A percentile compares a stretch with the other conserved stretches of the same genome.
Evolutionary conservation across 75 land plant species (phyloP).

Genomic region (Cupressus sempervirens): DNA sequence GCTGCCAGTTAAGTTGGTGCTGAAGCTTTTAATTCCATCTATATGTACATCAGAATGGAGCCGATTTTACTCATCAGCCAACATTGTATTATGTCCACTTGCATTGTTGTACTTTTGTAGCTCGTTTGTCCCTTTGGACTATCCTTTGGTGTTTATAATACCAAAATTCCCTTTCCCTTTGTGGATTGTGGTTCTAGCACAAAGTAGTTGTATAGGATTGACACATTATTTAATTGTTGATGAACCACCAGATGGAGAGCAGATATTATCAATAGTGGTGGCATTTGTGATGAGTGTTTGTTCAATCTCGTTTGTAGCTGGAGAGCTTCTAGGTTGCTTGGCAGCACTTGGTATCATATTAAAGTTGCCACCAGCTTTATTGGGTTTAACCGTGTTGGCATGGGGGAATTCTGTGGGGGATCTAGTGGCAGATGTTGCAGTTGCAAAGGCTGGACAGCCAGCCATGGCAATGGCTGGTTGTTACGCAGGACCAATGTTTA

Average conservation of each 20-base stretch:
- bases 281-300: slow-evolving; percentile 94
- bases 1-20: slow-evolving; percentile 48
- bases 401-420: slow-evolving; percentile 99
- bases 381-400: slow-evolving; percentile 94
- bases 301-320: slow-evolving; percentile 91
- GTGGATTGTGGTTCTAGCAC: slow-evolving; percentile 68
- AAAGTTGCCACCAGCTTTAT: slow-evolving; percentile 69
- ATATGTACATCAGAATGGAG: slow-evolving; percentile 66
- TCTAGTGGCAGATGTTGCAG: slow-evolving; percentile 92
- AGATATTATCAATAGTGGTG: slow-evolving; percentile 30
- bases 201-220: slow-evolving; percentile 52
- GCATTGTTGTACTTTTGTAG: slow-evolving; percentile 63
- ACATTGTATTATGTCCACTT: slow-evolving; percentile 76
- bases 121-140: slow-evolving; percentile 60
- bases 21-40: slow-evolving; percentile 82
- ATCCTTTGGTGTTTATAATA: slow-evolving; percentile 60
- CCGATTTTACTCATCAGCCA: slow-evolving; percentile 66
- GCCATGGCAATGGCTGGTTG: slow-evolving; percentile 97
- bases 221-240: slow-evolving; percentile 63
- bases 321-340: slow-evolving; percentile 81
- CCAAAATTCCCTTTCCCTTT: slow-evolving; percentile 66
- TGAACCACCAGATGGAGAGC: slow-evolving; percentile 68
- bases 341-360: slow-evolving; percentile 68
- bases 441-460: slow-evolving; percentile 90
- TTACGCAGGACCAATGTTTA: slow-evolving; percentile 99